A percentile compares a stretch with the other conserved stretches of the same genome.
Evolutionary conservation across 2,329 filamentous ascomycete genomes (phyloP).

Genomic region (Scytalidium sp.): DNA sequence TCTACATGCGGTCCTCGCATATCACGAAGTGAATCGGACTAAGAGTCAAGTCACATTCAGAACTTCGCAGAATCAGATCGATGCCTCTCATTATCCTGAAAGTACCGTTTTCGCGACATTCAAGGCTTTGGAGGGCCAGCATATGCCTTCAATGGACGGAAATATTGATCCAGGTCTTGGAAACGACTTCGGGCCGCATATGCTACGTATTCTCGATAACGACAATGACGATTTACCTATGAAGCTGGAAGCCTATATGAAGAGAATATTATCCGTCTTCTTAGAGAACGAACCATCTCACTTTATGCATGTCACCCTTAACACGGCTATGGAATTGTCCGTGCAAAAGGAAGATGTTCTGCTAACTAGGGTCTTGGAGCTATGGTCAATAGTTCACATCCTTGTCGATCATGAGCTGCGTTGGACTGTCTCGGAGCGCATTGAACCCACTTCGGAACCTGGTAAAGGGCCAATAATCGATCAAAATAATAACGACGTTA

Average conservation of each 20-base stretch:
- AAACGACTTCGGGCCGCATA: slow-evolving; percentile 26
- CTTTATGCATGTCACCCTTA: slow-evolving; percentile 57
- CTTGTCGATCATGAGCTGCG: slow-evolving; percentile 58
- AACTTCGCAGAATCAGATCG: slow-evolving; percentile 40
- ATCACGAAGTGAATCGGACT: slow-evolving; percentile 54
- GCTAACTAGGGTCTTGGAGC: slow-evolving; percentile 55
- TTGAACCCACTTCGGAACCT: slow-evolving; percentile 8
- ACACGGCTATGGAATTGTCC: slow-evolving; percentile 45
- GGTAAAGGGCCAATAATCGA: slow-evolving; percentile 18
- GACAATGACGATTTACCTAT: slow-evolving; percentile 57
- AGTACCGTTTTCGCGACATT: slow-evolving; percentile 31
- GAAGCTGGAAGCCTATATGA: slow-evolving; percentile 60
- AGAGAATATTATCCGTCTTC: slow-evolving; percentile 53
- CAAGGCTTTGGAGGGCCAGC: slow-evolving; percentile 22
- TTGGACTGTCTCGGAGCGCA: slow-evolving; percentile 42
- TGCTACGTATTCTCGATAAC: slow-evolving; percentile 55
- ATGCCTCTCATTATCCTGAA: slow-evolving; percentile 58
- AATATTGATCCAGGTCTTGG: slow-evolving; percentile 30
- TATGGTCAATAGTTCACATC: slow-evolving; percentile 64
- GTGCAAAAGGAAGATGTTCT: slow-evolving; percentile 48
- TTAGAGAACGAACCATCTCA: slow-evolving; percentile 57
- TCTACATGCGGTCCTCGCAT: slow-evolving; percentile 59
- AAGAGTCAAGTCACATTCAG: slow-evolving; percentile 48
- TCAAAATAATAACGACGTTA: slow-evolving; percentile 10
- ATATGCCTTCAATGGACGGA: slow-evolving; percentile 20